phyloP scores from a whole-genome alignment of 306 rosid genomes.

The Casuarina cunninghamiana region DNA sequence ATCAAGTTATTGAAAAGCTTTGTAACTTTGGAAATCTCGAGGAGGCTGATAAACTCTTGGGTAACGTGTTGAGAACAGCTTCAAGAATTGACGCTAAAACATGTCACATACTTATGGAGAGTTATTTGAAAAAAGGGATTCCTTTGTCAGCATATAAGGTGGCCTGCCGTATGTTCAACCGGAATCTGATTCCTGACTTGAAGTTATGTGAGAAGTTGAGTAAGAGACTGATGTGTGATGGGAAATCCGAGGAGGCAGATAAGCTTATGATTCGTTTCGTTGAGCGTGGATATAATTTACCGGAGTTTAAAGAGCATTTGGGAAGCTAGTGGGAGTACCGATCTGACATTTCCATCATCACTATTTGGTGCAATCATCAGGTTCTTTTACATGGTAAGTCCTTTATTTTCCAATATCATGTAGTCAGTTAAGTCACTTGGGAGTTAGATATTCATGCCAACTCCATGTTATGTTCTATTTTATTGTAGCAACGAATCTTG shows the following conservation, averaged over 20 bases:
- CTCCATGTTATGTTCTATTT: neutral
- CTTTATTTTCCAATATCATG: neutral
- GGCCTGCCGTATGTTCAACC: constrained; percentile 78
- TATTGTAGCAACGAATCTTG: neutral
- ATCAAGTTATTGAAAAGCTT: constrained; percentile 83
- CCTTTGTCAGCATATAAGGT: constrained; percentile 82
- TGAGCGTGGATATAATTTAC: constrained; percentile 60
- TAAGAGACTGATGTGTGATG: constrained; percentile 55
- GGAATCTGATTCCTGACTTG: constrained; percentile 79
- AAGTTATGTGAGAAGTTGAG: constrained; percentile 76
- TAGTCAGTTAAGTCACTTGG: neutral
- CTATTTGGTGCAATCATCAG: neutral
- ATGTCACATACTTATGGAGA: constrained; percentile 74
- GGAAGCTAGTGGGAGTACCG: constrained; percentile 16
- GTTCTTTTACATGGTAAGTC: constrained; percentile 12
- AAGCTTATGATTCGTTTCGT: constrained; percentile 69
- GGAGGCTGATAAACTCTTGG: constrained; percentile 73
- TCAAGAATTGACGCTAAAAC: constrained; percentile 75
- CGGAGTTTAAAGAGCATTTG: constrained; percentile 36
- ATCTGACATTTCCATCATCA: neutral
- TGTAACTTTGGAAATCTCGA: constrained; percentile 69
- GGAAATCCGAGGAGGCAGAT: constrained; percentile 74
- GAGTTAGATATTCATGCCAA: neutral
- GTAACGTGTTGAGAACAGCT: constrained; percentile 86
- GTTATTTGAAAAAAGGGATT: constrained; percentile 59